A percentile compares a stretch with the other conserved stretches of the same genome.
Conservation (phyloP, 1,284 basidiomycete species). For the Porogramme epimiltina region DNA sequence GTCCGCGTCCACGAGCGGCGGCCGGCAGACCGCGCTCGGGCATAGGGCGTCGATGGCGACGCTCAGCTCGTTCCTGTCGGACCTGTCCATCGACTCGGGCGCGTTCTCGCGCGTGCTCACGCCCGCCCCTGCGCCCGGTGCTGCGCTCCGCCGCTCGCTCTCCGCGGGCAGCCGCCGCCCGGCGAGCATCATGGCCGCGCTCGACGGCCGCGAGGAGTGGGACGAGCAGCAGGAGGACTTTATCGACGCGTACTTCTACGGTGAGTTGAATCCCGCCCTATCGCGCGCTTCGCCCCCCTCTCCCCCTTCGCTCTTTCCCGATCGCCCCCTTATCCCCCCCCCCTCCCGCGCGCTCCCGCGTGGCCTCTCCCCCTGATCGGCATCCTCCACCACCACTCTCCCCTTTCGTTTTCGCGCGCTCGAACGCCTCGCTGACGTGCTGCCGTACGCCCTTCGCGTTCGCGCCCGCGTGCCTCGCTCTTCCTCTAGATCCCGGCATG, state of each 20-base stretch:
- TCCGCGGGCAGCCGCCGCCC: constrained; percentile 32
- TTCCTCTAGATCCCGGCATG: constrained; percentile 25
- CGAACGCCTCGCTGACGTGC: no score
- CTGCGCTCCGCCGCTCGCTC: constrained; percentile 22
- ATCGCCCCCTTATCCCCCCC: neutral
- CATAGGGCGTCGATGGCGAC: constrained; percentile 52
- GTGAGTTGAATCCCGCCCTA: no score
- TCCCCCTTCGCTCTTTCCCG: constrained; percentile 1
- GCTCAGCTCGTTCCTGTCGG: constrained; percentile 60
- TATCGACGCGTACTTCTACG: constrained; percentile 49
- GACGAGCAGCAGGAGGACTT: constrained; percentile 48
- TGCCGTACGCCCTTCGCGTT: constrained; percentile 3
- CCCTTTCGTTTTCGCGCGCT: neutral
- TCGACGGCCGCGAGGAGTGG: constrained; percentile 36
- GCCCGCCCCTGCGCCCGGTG: constrained; percentile 18
- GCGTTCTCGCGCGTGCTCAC: constrained; percentile 43
- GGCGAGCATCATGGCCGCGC: constrained; percentile 23
- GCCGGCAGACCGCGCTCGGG: constrained; percentile 12
- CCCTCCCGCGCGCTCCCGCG: neutral
- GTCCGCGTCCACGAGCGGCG: constrained; percentile 10
- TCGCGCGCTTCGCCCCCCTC: no score
- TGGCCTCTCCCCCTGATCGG: neutral
- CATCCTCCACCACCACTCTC: constrained; percentile 1
- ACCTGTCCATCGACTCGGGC: constrained; percentile 52
- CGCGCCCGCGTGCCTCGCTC: constrained; percentile 6